Evolutionary conservation across 2,329 filamentous ascomycete species (phyloP).

Genomic region (Talaromyces piceae): DNA sequence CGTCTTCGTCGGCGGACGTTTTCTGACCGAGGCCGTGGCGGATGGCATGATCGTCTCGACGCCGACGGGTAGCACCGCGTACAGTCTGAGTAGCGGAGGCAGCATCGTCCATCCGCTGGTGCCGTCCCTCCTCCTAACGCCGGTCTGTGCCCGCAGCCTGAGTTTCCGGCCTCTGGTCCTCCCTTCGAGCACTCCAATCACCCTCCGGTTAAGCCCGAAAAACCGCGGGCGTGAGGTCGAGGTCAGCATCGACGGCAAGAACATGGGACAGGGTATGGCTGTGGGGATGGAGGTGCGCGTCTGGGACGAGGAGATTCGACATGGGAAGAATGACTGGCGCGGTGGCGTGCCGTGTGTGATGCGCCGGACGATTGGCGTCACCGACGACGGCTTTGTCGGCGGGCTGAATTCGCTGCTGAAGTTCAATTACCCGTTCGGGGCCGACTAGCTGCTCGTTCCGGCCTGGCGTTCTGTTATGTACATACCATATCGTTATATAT

Average conservation of each 20-base stretch:
- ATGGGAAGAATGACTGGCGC: conserved; percentile 47
- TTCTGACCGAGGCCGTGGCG: conserved; percentile 86
- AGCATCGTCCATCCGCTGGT: conserved; percentile 93
- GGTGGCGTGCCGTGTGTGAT: conserved; percentile 92
- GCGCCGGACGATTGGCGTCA: conserved; percentile 46
- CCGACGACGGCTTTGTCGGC: conserved; percentile 91
- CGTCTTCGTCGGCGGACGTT: conserved; percentile 80
- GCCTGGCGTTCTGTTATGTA: too few relatives aligned
- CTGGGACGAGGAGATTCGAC: conserved; percentile 71
- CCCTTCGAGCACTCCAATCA: conserved; percentile 76
- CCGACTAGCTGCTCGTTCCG: conserved; percentile 32
- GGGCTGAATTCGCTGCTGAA: conserved; percentile 88
- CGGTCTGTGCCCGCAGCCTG: conserved; percentile 86
- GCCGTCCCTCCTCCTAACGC: conserved; percentile 78
- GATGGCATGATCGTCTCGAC: conserved; percentile 93
- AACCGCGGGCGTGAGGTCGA: conserved; percentile 70
- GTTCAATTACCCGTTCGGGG: conserved; percentile 95
- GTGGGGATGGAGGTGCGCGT: conserved; percentile 81
- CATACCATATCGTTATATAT: too few relatives aligned
- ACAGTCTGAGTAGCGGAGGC: conserved; percentile 86
- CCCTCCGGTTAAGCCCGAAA: conserved; percentile 70
- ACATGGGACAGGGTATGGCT: conserved; percentile 55
- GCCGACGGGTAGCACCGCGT: conserved; percentile 90
- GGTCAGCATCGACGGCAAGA: conserved; percentile 70
- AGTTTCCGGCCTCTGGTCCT: conserved; percentile 88